A percentile compares a stretch with the other conserved stretches of the same genome.
Conservation (phyloP, 306 rosid species). For the Rosa chinensis region DNA sequence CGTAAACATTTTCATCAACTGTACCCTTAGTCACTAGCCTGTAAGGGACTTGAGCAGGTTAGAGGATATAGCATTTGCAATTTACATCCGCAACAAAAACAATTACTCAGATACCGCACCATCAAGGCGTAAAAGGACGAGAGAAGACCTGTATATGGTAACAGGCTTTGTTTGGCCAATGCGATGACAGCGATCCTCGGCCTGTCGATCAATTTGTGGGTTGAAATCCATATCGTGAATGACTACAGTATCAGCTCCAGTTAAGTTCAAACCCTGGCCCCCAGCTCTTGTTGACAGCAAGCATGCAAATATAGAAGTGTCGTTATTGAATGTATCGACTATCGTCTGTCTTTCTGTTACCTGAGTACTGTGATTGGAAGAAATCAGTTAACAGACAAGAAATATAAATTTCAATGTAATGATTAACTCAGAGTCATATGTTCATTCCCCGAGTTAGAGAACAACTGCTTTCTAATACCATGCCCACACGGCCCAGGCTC, state of each 20-base stretch:
- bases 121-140: neutral
- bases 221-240: slow-evolving; percentile 99
- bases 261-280: slow-evolving; percentile 92
- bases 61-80: neutral
- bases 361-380: slow-evolving; percentile 67
- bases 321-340: slow-evolving; percentile 85
- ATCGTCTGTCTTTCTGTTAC: slow-evolving; percentile 91
- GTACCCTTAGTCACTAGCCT: slow-evolving; percentile 89
- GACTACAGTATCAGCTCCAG: slow-evolving; percentile 90
- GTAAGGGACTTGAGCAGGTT: slow-evolving; percentile 23
- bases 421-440: neutral
- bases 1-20: slow-evolving; percentile 92
- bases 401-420: neutral
- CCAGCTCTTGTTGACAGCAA: slow-evolving; percentile 97
- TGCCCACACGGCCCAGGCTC: neutral
- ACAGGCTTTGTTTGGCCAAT: slow-evolving; percentile 92
- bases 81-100: neutral
- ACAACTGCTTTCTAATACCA: neutral
- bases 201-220: slow-evolving; percentile 94
- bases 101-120: neutral
- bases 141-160: slow-evolving; percentile 62
- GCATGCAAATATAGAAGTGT: slow-evolving; percentile 90
- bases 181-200: slow-evolving; percentile 95
- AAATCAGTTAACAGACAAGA: slow-evolving; percentile 11
- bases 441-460: neutral